Conservation (phyloP, 202 grass and related monocot genomes). For the Panicum virgatum region DNA sequence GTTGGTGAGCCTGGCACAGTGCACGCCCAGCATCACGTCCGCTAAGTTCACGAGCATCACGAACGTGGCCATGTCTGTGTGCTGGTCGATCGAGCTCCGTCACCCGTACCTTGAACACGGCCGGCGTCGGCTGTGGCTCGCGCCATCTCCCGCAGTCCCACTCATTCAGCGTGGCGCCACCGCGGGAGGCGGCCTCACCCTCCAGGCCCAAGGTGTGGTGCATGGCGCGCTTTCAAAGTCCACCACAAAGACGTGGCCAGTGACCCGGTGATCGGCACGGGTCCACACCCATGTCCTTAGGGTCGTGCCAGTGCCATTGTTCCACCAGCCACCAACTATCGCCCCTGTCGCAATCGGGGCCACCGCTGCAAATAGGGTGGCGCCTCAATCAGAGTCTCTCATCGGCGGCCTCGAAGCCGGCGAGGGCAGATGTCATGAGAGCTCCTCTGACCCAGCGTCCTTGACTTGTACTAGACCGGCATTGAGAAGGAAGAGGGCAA, state of each 20-base stretch:
- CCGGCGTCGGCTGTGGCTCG: conserved; percentile 1
- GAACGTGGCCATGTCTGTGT: conserved; percentile 55
- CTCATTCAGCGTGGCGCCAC: conserved; percentile 54
- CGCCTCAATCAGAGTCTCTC: no score
- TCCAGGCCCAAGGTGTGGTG: conserved; percentile 46
- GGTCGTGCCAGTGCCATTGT: no score
- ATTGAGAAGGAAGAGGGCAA: no score
- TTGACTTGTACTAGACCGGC: no score
- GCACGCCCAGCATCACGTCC: conserved; percentile 76
- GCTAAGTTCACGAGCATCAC: conserved; percentile 60
- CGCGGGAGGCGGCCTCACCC: conserved; percentile 45
- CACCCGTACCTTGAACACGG: conserved; percentile 64
- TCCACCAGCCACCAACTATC: no score
- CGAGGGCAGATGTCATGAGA: no score
- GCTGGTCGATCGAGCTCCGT: conserved; percentile 66
- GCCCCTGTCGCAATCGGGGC: no score
- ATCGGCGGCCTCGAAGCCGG: no score
- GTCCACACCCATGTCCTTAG: conserved; percentile 77
- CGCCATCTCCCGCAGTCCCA: conserved; percentile 47
- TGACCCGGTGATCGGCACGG: conserved; percentile 32
- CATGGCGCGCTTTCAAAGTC: conserved; percentile 67
- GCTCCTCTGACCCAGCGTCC: no score
- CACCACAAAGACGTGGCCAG: conserved; percentile 48
- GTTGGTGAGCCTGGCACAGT: conserved; percentile 77
- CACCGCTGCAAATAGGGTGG: no score